Conservation (phyloP, 306 rosid genomes). For the Styphnolobium japonicum region DNA sequence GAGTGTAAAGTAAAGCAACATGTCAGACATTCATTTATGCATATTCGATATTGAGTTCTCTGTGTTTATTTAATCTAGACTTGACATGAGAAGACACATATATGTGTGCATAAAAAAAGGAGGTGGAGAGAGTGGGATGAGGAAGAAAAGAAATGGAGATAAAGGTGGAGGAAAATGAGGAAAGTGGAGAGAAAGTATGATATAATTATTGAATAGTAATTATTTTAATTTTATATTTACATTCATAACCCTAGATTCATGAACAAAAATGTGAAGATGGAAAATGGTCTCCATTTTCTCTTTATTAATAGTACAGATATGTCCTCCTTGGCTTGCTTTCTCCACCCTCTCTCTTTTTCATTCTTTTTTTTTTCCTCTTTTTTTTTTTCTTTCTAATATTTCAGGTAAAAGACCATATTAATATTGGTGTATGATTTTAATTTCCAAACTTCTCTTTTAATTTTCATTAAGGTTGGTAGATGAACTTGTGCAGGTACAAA, state of each 20-base stretch:
- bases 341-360: not conserved
- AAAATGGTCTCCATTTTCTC: not conserved
- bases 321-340: not conserved
- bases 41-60: not conserved
- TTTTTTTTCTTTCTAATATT: not conserved
- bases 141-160: no score
- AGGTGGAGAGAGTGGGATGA: no score
- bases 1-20: not conserved
- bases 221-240: no score
- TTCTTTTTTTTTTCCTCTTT: not conserved
- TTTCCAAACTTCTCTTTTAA: not conserved
- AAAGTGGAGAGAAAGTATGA: no score
- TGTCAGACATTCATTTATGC: not conserved
- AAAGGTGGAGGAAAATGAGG: no score
- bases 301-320: not conserved
- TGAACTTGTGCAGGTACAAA: slow-evolving; percentile 45
- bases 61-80: not conserved
- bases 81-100: no score
- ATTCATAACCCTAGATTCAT: no score
- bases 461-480: not conserved
- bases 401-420: not conserved
- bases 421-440: not conserved
- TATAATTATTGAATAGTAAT: no score
- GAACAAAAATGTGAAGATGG: not conserved
- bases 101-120: no score